Base-by-base conservation (phyloP, 805 yeast genomes). In the Ogataea chonburiensis region DNA sequence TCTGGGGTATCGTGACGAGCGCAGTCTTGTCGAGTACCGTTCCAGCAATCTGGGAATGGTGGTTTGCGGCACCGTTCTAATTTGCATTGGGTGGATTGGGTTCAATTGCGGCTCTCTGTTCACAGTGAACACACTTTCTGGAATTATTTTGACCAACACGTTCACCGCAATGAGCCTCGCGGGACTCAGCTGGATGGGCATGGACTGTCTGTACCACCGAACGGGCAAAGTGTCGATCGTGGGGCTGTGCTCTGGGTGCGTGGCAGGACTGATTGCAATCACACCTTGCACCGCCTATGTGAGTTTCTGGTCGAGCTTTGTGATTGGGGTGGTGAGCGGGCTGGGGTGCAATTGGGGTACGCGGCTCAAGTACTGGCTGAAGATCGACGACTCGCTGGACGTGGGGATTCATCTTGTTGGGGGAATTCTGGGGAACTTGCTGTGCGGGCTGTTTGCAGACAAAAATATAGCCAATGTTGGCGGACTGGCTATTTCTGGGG, bases 351-450 rank as follows among this genome's bases (percentile, higher is more conserved):
- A 87, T 66, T 79, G 85, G 47, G 68, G 91, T 31, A 86, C 96
- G 25, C 81, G 86, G 53, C 64, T 89, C 56, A 88, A 89, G 61
- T 85, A 79, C 59, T 61, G 84, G 40, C 64, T 81, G 38, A 71
- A 73, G 40, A 83, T 87, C 36, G 96, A 88, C 58, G 96, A 88
- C 61, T 80, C 95, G 2, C 66, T 87, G 52, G 96, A 88, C 77
- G 77, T 86, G 36, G 96, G 95, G 6, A 95, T 87, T 73, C 97
- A 88, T 79, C 95, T 95, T 24, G 68, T 87, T 48, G 96, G 96
- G 0, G 97, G 97, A 11, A 65, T 86, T 31, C 71, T 87, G 24
- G 96, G 96, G 0, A 69, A 86, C 31, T 39, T 88, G 12, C 81
- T 86, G 66, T 84, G 83, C 46, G 96, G 86, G 0, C 51, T 88